Conservation (phyloP, 257 asterid genomes). For the Phtheirospermum japonicum region DNA sequence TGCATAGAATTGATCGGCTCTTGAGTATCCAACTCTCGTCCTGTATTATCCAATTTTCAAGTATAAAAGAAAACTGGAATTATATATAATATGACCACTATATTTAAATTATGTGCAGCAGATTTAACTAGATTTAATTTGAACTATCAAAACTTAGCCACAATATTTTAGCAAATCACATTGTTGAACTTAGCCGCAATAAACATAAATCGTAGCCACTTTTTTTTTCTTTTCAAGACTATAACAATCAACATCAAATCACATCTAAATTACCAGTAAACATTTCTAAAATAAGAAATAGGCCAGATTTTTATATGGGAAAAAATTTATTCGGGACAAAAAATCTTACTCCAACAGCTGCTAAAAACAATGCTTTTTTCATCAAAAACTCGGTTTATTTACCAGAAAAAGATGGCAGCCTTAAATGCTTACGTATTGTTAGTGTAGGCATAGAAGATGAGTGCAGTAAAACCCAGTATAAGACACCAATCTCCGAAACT, state of each 20-base stretch:
- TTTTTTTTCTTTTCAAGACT: neutral
- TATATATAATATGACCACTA: conserved; percentile 1
- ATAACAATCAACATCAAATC: neutral
- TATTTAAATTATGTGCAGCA: neutral
- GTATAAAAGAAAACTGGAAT: conserved; percentile 3
- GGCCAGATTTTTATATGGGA: neutral
- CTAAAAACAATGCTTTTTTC: conserved; percentile 3
- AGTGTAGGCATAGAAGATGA: conserved; percentile 67
- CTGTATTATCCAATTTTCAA: conserved; percentile 41
- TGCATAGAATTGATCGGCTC: conserved; percentile 93
- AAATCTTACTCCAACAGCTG: conserved; percentile 5
- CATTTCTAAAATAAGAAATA: neutral
- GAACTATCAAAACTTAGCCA: neutral
- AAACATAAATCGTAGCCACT: conserved; percentile 6
- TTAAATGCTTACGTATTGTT: conserved; percentile 71
- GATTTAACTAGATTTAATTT: conserved; percentile 10
- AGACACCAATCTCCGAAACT: conserved; percentile 73
- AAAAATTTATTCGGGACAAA: neutral
- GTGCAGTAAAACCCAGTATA: conserved; percentile 62
- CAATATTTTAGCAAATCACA: neutral
- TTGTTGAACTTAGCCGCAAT: neutral
- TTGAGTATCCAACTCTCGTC: conserved; percentile 87
- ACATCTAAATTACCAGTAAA: neutral
- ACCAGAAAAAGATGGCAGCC: neutral
- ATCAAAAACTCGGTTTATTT: neutral